These are phyloP conservation scores for Retiboletus fuscus DNA, from an alignment of 1,284 basidiomycete species.

Conservation along the genomic window DNA sequence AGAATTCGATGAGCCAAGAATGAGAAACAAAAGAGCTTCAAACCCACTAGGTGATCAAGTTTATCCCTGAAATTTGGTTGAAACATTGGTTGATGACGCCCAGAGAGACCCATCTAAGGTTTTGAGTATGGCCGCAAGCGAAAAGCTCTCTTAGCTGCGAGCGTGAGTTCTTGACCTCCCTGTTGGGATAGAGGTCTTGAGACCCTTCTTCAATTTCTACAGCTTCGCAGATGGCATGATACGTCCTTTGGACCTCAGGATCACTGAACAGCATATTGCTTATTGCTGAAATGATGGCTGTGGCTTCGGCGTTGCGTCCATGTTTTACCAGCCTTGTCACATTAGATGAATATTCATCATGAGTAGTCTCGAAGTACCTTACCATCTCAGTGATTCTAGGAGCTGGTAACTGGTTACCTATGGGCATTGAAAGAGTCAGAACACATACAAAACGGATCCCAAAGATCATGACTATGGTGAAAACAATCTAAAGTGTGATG, in stretches of 20 bases:
- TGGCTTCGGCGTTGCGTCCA: constrained; percentile 69
- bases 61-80: constrained; percentile 74
- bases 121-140: constrained; percentile 69
- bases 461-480: constrained; percentile 70
- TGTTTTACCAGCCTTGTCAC: constrained; percentile 65
- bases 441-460: constrained; percentile 65
- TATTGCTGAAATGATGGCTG: constrained; percentile 72
- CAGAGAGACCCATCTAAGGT: constrained; percentile 70
- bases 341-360: background rate
- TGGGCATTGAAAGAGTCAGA: background rate
- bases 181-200: constrained; percentile 23
- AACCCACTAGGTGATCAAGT: constrained; percentile 73
- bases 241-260: constrained; percentile 64
- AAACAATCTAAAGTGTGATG: constrained; percentile 72
- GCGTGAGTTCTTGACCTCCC: constrained; percentile 18
- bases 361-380: background rate
- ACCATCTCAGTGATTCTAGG: constrained; percentile 78
- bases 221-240: constrained; percentile 66
- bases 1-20: constrained; percentile 13
- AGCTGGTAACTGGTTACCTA: constrained; percentile 52
- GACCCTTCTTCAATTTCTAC: constrained; percentile 54
- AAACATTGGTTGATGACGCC: constrained; percentile 75
- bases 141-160: constrained; percentile 61
- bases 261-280: constrained; percentile 67
- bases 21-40: background rate